A percentile compares a stretch with the other conserved stretches of the same genome.
phyloP scores from a whole-genome alignment of 306 rosid genomes.

The Myrica gale region DNA sequence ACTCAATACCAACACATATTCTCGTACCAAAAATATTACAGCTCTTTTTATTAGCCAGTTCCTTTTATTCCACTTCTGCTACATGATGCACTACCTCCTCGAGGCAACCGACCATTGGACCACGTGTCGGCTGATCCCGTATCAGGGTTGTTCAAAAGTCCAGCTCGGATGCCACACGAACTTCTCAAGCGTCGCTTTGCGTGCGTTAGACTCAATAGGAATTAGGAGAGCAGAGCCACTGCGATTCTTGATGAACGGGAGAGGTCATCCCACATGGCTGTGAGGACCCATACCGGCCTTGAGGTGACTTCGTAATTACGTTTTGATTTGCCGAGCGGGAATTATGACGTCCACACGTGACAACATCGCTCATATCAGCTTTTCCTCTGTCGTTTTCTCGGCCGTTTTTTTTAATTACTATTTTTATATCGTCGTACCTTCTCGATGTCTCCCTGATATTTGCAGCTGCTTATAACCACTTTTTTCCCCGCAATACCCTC shows the following conservation, averaged over 20 bases:
- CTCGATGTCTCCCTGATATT: constrained; percentile 17
- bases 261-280: constrained; percentile 44
- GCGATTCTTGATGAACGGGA: constrained; percentile 22
- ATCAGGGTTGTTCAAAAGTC: neutral
- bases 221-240: neutral
- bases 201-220: constrained; percentile 40
- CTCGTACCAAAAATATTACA: too few species aligned
- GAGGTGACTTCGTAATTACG: constrained; percentile 41
- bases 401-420: constrained; percentile 21
- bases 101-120: constrained; percentile 1
- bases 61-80: neutral
- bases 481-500: neutral
- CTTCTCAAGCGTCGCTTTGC: constrained; percentile 32
- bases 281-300: constrained; percentile 22
- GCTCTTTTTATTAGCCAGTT: neutral
- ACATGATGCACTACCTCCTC: neutral
- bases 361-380: constrained; percentile 30
- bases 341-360: constrained; percentile 51
- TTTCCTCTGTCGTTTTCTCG: constrained; percentile 28
- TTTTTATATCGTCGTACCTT: neutral
- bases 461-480: constrained; percentile 1
- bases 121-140: constrained; percentile 31
- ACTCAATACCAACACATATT: too few species aligned
- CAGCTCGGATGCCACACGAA: constrained; percentile 56
- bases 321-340: constrained; percentile 41